These are phyloP conservation scores for Cochlearia excelsa DNA, from an alignment of 345 rosid species.

Conservation along the genomic window DNA sequence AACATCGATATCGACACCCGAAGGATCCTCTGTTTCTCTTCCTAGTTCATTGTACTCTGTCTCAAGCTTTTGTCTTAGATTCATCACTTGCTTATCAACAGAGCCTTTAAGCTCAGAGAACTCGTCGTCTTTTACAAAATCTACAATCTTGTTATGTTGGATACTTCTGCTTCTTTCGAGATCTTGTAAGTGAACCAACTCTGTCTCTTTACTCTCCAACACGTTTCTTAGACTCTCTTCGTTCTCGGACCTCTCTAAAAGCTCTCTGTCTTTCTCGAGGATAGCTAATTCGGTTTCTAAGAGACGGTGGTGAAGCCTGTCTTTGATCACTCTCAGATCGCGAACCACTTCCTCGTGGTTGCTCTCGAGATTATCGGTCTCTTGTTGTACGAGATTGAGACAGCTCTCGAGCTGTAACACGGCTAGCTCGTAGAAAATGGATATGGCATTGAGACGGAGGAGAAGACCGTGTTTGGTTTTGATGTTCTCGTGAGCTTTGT, in stretches of 20 bases:
- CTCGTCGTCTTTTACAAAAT: conserved; percentile 46
- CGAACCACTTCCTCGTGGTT: conserved; percentile 54
- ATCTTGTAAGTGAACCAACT: conserved; percentile 53
- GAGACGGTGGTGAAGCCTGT: conserved; percentile 69
- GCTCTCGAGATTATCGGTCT: conserved; percentile 54
- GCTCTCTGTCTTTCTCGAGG: conserved; percentile 62
- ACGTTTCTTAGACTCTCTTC: conserved; percentile 56
- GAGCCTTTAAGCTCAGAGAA: conserved; percentile 60
- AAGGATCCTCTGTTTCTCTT: conserved; percentile 35
- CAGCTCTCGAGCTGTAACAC: conserved; percentile 79
- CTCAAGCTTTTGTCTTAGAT: conserved; percentile 62
- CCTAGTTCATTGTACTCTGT: conserved; percentile 36
- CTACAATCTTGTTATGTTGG: conserved; percentile 22
- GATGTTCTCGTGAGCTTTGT: conserved; percentile 68
- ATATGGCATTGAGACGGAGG: conserved; percentile 65
- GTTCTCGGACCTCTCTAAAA: conserved; percentile 47
- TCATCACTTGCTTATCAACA: conserved; percentile 66
- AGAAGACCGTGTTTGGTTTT: conserved; percentile 60
- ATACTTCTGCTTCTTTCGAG: conserved; percentile 37
- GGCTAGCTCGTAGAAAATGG: conserved; percentile 76
- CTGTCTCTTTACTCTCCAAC: conserved; percentile 51
- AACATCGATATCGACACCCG: conserved; percentile 54
- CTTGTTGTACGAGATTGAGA: conserved; percentile 65
- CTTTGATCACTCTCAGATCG: conserved; percentile 61
- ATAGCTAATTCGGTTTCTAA: conserved; percentile 61